Evolutionary conservation across 2,329 filamentous ascomycete species (phyloP).

Genomic region (Lasiodiplodia hormozganensis): DNA sequence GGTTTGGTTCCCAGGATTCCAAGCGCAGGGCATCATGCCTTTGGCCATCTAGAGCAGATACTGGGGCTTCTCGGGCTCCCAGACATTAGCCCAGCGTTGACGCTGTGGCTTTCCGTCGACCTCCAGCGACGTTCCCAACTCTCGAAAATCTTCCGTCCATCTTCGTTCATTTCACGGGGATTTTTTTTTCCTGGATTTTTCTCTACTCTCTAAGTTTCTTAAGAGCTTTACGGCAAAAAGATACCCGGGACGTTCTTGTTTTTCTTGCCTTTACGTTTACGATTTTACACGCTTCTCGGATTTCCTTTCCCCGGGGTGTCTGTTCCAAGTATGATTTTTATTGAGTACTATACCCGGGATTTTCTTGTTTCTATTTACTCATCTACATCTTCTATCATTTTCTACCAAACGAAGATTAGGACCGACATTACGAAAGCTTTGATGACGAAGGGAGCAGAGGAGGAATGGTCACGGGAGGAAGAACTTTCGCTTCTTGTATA

Average conservation of each 20-base stretch:
- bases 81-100: no score
- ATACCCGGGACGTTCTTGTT: conserved; percentile 16
- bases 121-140: conserved; percentile 1
- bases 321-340: conserved; percentile 8
- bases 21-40: background rate
- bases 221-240: conserved; percentile 25
- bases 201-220: background rate
- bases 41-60: background rate
- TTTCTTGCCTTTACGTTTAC: background rate
- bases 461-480: background rate
- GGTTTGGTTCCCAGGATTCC: conserved; percentile 32
- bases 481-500: background rate
- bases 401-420: background rate
- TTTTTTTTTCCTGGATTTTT: background rate
- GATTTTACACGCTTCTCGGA: background rate
- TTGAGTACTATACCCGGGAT: conserved; percentile 20
- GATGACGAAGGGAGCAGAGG: background rate
- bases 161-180: background rate
- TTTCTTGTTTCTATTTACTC: background rate
- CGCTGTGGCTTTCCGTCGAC: background rate
- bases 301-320: background rate
- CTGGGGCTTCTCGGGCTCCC: background rate
- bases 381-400: background rate
- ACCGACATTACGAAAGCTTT: background rate
- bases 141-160: background rate